These are phyloP conservation scores for Wickerhamiella slavikovae DNA, from an alignment of 805 yeast species.

Conservation along the genomic window DNA sequence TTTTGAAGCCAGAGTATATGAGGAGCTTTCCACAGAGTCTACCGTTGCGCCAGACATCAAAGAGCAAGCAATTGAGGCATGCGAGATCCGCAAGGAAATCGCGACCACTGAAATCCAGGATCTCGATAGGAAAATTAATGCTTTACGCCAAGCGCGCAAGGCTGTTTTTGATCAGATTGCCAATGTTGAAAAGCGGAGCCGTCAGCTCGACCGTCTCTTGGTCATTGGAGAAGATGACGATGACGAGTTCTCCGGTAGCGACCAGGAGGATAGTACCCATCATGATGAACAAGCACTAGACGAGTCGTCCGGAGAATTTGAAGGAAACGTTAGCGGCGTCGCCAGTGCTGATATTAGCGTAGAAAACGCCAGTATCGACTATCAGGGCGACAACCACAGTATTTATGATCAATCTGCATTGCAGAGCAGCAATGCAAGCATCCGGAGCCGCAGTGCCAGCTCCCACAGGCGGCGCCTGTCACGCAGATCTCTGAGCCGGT, in stretches of 20 bases:
- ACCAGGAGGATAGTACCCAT: neutral
- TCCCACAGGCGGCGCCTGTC: neutral
- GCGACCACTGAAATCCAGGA: slow-evolving; percentile 46
- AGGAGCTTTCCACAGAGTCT: slow-evolving; percentile 14
- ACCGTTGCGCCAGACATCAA: slow-evolving; percentile 16
- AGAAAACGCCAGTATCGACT: neutral
- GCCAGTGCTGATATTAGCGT: neutral
- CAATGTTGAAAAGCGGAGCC: slow-evolving; percentile 37
- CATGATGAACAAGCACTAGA: neutral
- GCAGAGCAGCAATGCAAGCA: neutral
- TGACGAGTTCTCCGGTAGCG: neutral
- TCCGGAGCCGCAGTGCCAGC: neutral
- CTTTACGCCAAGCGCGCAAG: slow-evolving; percentile 29
- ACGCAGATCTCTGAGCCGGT: neutral
- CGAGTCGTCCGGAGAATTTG: neutral
- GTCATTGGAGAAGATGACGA: neutral
- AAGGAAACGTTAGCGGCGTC: too few species aligned
- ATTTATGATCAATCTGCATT: neutral
- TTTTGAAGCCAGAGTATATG: slow-evolving; percentile 43
- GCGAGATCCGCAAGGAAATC: slow-evolving; percentile 42
- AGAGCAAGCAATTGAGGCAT: slow-evolving; percentile 27
- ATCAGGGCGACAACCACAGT: too few species aligned
- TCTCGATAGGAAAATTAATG: slow-evolving; percentile 35
- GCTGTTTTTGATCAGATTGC: slow-evolving; percentile 39
- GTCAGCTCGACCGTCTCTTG: slow-evolving; percentile 26